Conservation (phyloP, 1,284 basidiomycete species). For the Heterobasidion parviporum region DNA sequence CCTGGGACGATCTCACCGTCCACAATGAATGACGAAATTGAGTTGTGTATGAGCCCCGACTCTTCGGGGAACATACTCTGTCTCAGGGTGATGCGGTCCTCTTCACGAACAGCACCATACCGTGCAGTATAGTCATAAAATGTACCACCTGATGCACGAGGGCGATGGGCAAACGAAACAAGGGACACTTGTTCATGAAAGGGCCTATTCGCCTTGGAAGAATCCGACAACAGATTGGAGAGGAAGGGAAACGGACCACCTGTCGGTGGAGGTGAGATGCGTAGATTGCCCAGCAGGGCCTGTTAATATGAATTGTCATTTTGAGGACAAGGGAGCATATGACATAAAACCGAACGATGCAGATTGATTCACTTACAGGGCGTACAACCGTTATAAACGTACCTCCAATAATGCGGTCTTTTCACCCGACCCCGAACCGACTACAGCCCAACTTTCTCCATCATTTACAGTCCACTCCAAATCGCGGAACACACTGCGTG, state of each 20-base stretch:
- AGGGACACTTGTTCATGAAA: conserved; percentile 48
- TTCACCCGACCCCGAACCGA: conserved; percentile 46
- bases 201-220: conserved; percentile 6
- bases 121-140: conserved; percentile 90
- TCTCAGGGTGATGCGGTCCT: conserved; percentile 66
- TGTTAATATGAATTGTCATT: not conserved
- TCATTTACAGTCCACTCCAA: conserved; percentile 55
- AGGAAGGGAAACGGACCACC: conserved; percentile 72
- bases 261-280: conserved; percentile 37
- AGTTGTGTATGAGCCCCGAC: conserved; percentile 18
- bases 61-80: conserved; percentile 61
- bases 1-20: conserved; percentile 14
- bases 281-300: conserved; percentile 10
- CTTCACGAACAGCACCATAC: conserved; percentile 81
- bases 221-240: conserved; percentile 14
- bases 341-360: not conserved
- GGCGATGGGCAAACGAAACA: conserved; percentile 69
- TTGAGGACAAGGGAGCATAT: not conserved
- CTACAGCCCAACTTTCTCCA: conserved; percentile 66
- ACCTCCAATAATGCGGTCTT: conserved; percentile 57
- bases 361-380: not conserved
- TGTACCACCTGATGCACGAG: conserved; percentile 48
- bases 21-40: conserved; percentile 21
- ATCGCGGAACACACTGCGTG: conserved; percentile 41
- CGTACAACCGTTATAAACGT: conserved; percentile 8